A percentile compares a stretch with the other conserved stretches of the same genome.
phyloP scores from a whole-genome alignment of 352 stramenopile genomes.

The Pythium apleroticum region DNA sequence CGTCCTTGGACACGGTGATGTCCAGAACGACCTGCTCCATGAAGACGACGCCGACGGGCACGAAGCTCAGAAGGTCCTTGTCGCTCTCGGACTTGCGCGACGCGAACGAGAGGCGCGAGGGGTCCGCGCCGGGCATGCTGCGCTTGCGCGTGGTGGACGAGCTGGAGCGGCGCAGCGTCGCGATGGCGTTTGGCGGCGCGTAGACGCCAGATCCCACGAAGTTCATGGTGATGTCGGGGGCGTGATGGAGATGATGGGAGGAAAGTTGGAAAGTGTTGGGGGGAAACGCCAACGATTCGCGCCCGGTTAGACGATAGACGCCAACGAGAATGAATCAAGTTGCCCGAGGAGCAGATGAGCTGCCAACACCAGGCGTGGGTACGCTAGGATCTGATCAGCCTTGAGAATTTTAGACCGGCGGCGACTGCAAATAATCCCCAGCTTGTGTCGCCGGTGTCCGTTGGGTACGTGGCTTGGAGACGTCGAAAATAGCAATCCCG shows the following conservation, averaged over 20 bases:
- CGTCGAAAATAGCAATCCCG: constrained; percentile 1
- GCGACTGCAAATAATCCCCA: background rate
- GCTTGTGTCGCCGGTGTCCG: background rate
- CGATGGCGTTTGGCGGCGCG: constrained; percentile 7
- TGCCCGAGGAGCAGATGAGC: background rate
- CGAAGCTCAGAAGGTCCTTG: constrained; percentile 26
- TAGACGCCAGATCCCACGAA: constrained; percentile 16
- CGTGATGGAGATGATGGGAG: background rate
- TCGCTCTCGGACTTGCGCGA: constrained; percentile 31
- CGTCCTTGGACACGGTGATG: constrained; percentile 45
- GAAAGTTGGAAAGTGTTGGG: background rate
- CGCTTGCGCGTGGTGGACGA: constrained; percentile 24
- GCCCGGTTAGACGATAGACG: background rate
- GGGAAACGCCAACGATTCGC: constrained; percentile 1
- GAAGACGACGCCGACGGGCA: constrained; percentile 46
- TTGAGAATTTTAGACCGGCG: constrained; percentile 3
- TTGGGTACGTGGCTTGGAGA: background rate
- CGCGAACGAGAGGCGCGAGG: constrained; percentile 19
- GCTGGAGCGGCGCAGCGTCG: constrained; percentile 12
- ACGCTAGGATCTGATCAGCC: constrained; percentile 2
- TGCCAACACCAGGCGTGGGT: background rate
- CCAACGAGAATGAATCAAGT: background rate
- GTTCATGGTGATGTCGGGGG: constrained; percentile 13
- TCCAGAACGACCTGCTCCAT: constrained; percentile 52
- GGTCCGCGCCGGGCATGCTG: constrained; percentile 7